Base-by-base conservation (phyloP, 495 filamentous ascomycete species). In the Penicillium cosmopolitanum region DNA sequence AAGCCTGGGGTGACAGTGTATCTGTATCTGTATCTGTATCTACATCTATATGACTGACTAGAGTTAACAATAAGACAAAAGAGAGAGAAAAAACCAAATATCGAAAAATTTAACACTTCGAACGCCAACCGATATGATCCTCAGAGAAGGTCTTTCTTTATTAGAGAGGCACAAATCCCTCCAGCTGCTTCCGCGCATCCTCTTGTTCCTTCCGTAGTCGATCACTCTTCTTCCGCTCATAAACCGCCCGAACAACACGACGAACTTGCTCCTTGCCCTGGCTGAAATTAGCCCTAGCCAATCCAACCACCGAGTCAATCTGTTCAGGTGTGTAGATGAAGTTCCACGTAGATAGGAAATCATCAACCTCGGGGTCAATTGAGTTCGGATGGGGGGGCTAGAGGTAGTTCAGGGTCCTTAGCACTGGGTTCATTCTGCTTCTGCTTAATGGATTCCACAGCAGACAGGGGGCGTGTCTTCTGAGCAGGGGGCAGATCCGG, bases 311-410 rank as follows among this genome's bases (percentile, higher is more conserved):
- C 21, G 83, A 81, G 53, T 96, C 93, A 48, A 97, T 81, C 66
- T 97, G 87, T 56, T 91, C 83, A 0, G 92, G 89, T 35, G 89
- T 92, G 73, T 96, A 97, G 44, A 96, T 86, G 69, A 97, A 97
- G 71, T 97, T 98, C 95, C 95, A 98, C 1, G 95, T 98, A 63
- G 86, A 90, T 73, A 97, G 83, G 77, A 93, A 98, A 51, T 93
- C 90, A 57, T 84, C 86, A 12, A 80, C 84, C 35, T 88, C 84
- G 0, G 95, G 94, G 68, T 97, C 87, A 25, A 97, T 88, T 51
- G 85, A 89, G 6, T 82, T 81, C 1, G 94, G 89, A 18, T 87
- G 85, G 0, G 76, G 75, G 75, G 0, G 65, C 56, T 0, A 67
- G 56, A 0, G 67, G 72, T 15, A 63, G 42, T 16, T 58, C 51